Conservation (phyloP, 495 filamentous ascomycete genomes). For the Aspergillus sclerotiicarbonarius region DNA sequence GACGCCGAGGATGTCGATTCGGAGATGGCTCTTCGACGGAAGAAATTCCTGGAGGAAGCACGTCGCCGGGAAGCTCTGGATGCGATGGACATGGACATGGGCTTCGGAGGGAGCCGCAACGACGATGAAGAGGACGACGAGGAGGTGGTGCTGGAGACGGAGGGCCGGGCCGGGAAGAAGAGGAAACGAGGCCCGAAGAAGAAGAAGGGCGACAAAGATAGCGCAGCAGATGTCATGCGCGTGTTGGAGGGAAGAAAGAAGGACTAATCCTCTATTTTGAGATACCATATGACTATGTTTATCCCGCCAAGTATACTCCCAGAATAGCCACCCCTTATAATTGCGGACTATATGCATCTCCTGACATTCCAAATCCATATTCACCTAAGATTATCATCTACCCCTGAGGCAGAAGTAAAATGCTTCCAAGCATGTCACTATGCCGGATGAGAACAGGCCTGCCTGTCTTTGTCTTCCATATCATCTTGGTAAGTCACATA, state of each 20-base stretch:
- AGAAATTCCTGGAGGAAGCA: conserved; percentile 67
- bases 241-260: conserved; percentile 71
- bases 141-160: conserved; percentile 62
- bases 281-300: not conserved
- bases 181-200: conserved; percentile 83
- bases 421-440: no score
- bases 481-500: no score
- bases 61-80: conserved; percentile 65
- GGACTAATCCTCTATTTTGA: not conserved
- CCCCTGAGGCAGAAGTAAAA: no score
- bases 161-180: conserved; percentile 56
- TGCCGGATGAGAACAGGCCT: no score
- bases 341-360: no score
- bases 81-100: conserved; percentile 89
- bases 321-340: no score
- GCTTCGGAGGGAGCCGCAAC: conserved; percentile 81
- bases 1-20: conserved; percentile 41
- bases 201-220: conserved; percentile 81
- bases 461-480: no score
- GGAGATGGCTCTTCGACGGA: conserved; percentile 61
- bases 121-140: conserved; percentile 82
- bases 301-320: not conserved
- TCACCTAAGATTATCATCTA: no score
- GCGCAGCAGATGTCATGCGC: conserved; percentile 72
- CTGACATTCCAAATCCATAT: no score